These are phyloP conservation scores for Fremontodendron californicum DNA, from an alignment of 345 rosid genomes.

Conservation along the genomic window DNA sequence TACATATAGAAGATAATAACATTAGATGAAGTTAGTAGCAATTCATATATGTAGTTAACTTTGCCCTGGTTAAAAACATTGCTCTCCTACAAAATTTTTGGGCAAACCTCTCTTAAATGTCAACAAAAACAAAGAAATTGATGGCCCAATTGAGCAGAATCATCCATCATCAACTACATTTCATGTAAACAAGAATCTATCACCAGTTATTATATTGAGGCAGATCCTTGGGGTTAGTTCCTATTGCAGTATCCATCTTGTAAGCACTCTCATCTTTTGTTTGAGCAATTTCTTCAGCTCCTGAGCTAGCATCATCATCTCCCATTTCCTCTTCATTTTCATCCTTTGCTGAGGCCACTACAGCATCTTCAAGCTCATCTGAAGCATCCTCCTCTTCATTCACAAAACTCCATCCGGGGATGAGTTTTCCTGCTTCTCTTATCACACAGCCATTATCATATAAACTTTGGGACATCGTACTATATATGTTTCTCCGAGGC, in stretches of 20 bases:
- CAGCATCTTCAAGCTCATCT: conserved; percentile 24
- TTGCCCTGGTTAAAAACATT: conserved; percentile 1
- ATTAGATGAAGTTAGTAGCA: background rate
- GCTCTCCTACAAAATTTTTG: conserved; percentile 29
- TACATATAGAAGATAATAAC: background rate
- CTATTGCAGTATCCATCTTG: conserved; percentile 16
- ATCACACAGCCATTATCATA: conserved; percentile 21
- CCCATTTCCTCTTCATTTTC: conserved; percentile 31
- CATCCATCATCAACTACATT: background rate
- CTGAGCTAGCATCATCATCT: conserved; percentile 28
- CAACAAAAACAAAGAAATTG: background rate
- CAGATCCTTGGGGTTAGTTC: background rate
- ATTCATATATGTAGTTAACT: background rate
- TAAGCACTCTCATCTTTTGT: conserved; percentile 16
- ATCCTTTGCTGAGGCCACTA: conserved; percentile 18
- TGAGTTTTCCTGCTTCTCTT: conserved; percentile 17
- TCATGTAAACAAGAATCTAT: background rate
- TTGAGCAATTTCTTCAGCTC: conserved; percentile 23
- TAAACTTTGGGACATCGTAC: conserved; percentile 16
- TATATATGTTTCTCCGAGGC: conserved; percentile 15
- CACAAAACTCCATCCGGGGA: conserved; percentile 32
- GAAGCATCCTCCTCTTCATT: conserved; percentile 26
- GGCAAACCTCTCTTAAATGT: conserved; percentile 6
- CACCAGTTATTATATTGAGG: conserved; percentile 19
- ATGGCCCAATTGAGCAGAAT: conserved; percentile 25